Base-by-base conservation (phyloP, 2,329 filamentous ascomycete species). In the Aspergillus niger region DNA sequence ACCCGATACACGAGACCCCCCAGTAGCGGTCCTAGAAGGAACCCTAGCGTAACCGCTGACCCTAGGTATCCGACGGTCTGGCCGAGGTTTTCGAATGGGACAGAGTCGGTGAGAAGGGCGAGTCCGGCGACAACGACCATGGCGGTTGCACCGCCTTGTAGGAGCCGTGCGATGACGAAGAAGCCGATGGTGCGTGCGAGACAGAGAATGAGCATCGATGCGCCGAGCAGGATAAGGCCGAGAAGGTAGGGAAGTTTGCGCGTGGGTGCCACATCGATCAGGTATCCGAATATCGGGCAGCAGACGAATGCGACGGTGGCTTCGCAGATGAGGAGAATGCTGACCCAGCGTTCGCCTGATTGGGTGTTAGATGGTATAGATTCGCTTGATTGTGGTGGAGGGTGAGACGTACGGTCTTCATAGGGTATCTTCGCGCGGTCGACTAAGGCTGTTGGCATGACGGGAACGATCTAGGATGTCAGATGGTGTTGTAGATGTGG, bases 1-100 rank as follows among this genome's bases (percentile, higher is more conserved):
- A 83, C 83, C 28, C 83, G 78, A 68, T 89, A 89, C 1, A 89
- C 71, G 0, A 87, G 67, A 0, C 87, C 87, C 3, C 87, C 87
- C 0, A 87, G 71, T 0, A 86, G 77, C 0, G 87, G 87, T 0
- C 85, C 81, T 15, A 83, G 74, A 5, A 89, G 73, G 44, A 82
- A 81, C 0, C 86, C 86, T 0, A 86, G 77, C 0, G 82, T 83
- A 55, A 87, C 83, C 62, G 88, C 82, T 61, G 83, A 83, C 70
- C 76, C 70, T 65, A 84, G 80, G 49, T 82, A 82, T 13, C 86
- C 86, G 67, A 89, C 83, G 1, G 83, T 83, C 69, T 86, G 86
- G 2, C 86, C 87, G 39, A 89, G 70, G 50, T 85, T 83, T 53
- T 83, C 77, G 2, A 76, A 78, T 0, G 81, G 79, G 6, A 88